Base-by-base conservation (phyloP, 1,284 basidiomycete genomes). In the Singerocomus inundabilis region DNA sequence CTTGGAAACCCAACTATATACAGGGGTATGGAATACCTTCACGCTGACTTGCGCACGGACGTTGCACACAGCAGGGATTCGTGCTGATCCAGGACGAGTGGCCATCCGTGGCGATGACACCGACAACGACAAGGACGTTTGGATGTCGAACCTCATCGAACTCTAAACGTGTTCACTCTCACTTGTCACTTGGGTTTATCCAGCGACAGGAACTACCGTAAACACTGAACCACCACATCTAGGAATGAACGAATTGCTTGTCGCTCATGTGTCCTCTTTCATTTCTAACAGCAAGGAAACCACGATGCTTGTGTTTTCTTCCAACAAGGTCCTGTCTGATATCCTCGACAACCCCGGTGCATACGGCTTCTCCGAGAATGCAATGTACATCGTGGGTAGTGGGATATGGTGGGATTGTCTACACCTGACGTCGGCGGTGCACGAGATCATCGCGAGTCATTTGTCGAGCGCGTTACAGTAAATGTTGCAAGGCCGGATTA, bases 331-430 rank as follows among this genome's bases (percentile, higher is more conserved):
- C 5, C 48, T 74, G 6, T 57, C 62, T 0, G 67, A 61, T 8
- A 46, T 73, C 8, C 63, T 73, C 7, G 68, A 73, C 46, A 47
- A 70, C 35, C 72, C 71, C 4, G 18, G 33, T 34, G 54, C 61
- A 26, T 63, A 60, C 21, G 67, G 59, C 16, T 68, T 71, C 42
- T 35, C 25, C 6, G 63, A 67, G 40, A 62, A 63, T 34, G 70
- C 68, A 46, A 43, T 48, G 6, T 33, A 21, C 5, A 37, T 43
- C 1, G 67, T 66, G 45, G 68, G 61, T 15, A 64, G 64, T 2
- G 56, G 48, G 2, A 67, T 74, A 35, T 74, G 72, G 72, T 37
- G 36, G 24, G 72, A 74, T 48, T 56, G 60, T 18, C 48, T 74
- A 47, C 72, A 74, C 50, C 43, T 69, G 36, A 68, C 70, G 7